These are phyloP conservation scores for Amphibolis antarctica DNA, from an alignment of 106 monocot species.

Conservation along the genomic window DNA sequence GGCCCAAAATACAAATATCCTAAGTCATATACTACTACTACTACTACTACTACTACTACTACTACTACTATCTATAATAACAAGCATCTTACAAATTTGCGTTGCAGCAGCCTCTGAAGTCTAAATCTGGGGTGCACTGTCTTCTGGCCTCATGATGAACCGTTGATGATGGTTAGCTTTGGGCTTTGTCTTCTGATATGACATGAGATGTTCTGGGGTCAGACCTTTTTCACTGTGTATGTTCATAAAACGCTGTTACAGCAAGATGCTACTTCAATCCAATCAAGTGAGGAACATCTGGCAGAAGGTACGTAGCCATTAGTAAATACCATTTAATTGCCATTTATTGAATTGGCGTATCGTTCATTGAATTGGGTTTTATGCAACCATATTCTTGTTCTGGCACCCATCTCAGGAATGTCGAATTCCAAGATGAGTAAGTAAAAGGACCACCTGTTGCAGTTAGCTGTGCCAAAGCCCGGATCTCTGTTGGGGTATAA, in stretches of 20 bases:
- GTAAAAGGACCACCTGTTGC: too few relatives aligned
- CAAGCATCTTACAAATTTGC: neutral
- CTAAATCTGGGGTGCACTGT: neutral
- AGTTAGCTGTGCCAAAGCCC: too few relatives aligned
- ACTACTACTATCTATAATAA: too few relatives aligned
- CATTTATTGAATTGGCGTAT: neutral
- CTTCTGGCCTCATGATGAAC: neutral
- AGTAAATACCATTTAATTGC: neutral
- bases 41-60: too few relatives aligned
- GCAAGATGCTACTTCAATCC: neutral
- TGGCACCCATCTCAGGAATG: too few relatives aligned
- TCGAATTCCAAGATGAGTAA: too few relatives aligned
- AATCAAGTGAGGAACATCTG: neutral
- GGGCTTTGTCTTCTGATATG: neutral
- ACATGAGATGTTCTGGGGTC: neutral
- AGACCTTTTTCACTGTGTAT: neutral
- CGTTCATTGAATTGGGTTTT: neutral
- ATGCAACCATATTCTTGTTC: too few relatives aligned
- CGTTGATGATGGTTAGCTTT: slow-evolving; percentile 1
- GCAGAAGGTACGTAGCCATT: neutral
- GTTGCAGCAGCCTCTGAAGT: too few relatives aligned
- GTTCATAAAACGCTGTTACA: too few relatives aligned
- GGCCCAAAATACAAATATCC: too few relatives aligned
- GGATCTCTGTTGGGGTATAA: too few relatives aligned
- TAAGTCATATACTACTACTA: too few relatives aligned